Evolutionary conservation across 768 basidiomycete species (phyloP).

Genomic region (Leccinum disarticulatum): DNA sequence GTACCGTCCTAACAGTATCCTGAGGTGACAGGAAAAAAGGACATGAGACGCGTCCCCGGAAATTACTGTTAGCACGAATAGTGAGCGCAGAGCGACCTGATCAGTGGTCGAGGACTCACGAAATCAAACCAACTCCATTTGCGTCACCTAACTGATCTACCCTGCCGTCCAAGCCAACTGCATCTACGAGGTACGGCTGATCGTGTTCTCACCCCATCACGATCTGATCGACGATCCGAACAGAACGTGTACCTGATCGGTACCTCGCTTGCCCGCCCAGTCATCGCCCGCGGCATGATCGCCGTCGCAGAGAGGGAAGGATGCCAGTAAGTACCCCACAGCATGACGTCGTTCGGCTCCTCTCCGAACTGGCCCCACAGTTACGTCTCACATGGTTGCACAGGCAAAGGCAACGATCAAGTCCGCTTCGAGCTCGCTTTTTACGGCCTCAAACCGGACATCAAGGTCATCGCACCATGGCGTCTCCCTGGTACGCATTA

Average conservation of each 20-base stretch:
- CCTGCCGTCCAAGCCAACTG: slow-evolving; percentile 98
- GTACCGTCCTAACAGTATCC: slow-evolving; percentile 39
- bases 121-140: no score
- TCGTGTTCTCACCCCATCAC: not conserved
- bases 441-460: not conserved
- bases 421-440: not conserved
- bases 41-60: slow-evolving; percentile 89
- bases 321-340: slow-evolving; percentile 75
- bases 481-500: not conserved
- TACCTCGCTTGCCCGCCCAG: slow-evolving; percentile 95
- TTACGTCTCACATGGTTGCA: slow-evolving; percentile 97
- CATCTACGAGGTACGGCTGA: slow-evolving; percentile 83
- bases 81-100: no score
- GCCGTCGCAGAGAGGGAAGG: slow-evolving; percentile 84
- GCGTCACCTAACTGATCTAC: slow-evolving; percentile 94
- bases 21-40: slow-evolving; percentile 44
- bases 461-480: not conserved
- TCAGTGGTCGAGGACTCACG: no score
- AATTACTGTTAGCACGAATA: no score
- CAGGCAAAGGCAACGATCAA: slow-evolving; percentile 28
- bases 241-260: slow-evolving; percentile 96
- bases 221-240: not conserved
- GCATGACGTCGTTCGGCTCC: not conserved
- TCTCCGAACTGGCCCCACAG: slow-evolving; percentile 38
- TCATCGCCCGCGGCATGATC: slow-evolving; percentile 99